Evolutionary conservation across 2,329 filamentous ascomycete species (phyloP), one percentile per base, ranked within the genome.

Genomic region (Pseudogymnoascus sp.): DNA sequence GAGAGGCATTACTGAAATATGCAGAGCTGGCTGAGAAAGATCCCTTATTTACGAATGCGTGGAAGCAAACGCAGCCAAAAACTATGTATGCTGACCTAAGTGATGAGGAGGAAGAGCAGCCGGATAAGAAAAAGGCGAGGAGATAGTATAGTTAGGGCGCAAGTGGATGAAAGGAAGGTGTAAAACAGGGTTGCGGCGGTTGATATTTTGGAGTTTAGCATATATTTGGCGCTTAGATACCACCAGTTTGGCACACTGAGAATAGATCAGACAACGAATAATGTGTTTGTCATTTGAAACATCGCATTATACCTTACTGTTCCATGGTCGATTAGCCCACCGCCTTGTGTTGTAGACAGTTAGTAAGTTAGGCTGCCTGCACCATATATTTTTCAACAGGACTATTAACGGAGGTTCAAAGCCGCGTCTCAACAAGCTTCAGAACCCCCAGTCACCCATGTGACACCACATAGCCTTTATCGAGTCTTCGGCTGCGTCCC

Each of bases 1-100:
- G 95, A 67, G 95, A 96, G 76, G 95, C 95, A 53, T 78, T 99
- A 72, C 78, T 99, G 65, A 97, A 96, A 78, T 99, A 97, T 79
- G 93, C 92, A 38, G 91, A 96, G 63, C 88, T 96, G 73, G 92
- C 93, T 11, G 86, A 96, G 76, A 93, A 91, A 73, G 93, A 97
- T 73, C 93, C 93, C 0, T 82, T 96, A 70, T 99, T 97, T 72
- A 99, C 95, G 31, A 91, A 90, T 68, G 95, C 93, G 14, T 99
- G 92, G 90, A 89, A 89, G 72, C 83, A 88, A 69, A 97, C 92
- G 38, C 93, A 97, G 77, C 95, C 95, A 0, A 88, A 93, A 69
- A 91, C 93, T 26, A 88, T 97, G 68, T 99, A 96, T 78, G 89
- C 90, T 6, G 90, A 97, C 47, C 71, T 95, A 35, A 96, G 92